phyloP scores from a whole-genome alignment of 2,329 filamentous ascomycete species.

The Fusarium solani-melongenae region DNA sequence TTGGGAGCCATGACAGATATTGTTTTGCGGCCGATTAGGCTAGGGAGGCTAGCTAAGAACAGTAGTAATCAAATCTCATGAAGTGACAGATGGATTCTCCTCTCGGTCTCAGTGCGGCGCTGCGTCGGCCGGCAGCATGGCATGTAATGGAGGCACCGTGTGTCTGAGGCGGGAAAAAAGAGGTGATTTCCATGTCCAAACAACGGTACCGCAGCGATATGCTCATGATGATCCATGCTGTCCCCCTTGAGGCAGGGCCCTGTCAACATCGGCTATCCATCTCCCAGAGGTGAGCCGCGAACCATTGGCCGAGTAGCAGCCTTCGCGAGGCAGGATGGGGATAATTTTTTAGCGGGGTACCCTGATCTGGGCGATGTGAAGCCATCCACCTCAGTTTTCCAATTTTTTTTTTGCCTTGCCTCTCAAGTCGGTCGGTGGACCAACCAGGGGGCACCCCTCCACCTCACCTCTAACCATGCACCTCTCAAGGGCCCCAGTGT shows the following conservation, averaged over 20 bases:
- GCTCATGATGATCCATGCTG: conserved; percentile 15
- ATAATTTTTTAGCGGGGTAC: conserved; percentile 31
- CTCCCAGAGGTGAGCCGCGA: conserved; percentile 17
- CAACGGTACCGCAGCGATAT: not conserved
- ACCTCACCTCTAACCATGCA: conserved; percentile 1
- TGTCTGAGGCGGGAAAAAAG: conserved; percentile 27
- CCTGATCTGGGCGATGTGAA: conserved; percentile 30
- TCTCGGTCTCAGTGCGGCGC: conserved; percentile 35
- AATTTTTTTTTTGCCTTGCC: not conserved
- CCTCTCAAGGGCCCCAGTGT: conserved; percentile 7
- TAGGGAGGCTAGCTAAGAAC: not conserved
- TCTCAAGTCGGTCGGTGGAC: not conserved
- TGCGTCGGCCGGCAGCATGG: conserved; percentile 28
- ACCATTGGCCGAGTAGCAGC: conserved; percentile 15
- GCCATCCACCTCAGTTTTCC: not conserved
- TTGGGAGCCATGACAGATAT: not conserved
- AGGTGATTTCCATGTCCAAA: conserved; percentile 17
- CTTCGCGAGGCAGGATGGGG: conserved; percentile 20
- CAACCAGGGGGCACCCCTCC: conserved; percentile 24
- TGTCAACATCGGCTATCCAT: conserved; percentile 11
- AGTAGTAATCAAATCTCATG: not conserved
- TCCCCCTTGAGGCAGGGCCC: not conserved
- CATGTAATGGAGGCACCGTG: not conserved
- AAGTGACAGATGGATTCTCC: not conserved
- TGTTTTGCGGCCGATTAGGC: not conserved